These are phyloP conservation scores for Colletotrichum abscissum DNA, from an alignment of 2,329 filamentous ascomycete genomes.

Conservation along the genomic window DNA sequence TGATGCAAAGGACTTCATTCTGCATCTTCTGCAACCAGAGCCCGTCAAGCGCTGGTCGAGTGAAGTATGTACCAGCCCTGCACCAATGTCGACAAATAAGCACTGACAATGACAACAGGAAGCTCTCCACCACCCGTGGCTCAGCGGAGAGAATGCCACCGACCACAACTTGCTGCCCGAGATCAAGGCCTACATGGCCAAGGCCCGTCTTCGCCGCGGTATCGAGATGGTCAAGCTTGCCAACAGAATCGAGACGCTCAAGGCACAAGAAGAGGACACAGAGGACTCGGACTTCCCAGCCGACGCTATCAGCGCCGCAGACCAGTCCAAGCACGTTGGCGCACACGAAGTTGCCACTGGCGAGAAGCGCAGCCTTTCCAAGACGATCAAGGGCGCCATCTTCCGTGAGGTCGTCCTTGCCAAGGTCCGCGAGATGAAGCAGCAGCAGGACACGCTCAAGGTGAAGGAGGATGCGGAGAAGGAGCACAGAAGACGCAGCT, in stretches of 20 bases:
- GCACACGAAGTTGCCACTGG: slow-evolving; percentile 26
- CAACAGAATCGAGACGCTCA: slow-evolving; percentile 94
- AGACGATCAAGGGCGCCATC: slow-evolving; percentile 74
- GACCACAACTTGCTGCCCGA: slow-evolving; percentile 98
- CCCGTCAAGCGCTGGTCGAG: slow-evolving; percentile 83
- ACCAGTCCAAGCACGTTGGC: slow-evolving; percentile 46
- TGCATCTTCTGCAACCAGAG: slow-evolving; percentile 80
- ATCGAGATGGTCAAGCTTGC: slow-evolving; percentile 97
- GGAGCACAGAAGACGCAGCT: slow-evolving; percentile 54
- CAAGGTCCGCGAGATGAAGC: slow-evolving; percentile 93
- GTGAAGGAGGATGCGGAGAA: slow-evolving; percentile 69
- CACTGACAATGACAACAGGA: slow-evolving; percentile 57
- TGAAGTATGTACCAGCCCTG: slow-evolving; percentile 62
- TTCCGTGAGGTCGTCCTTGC: slow-evolving; percentile 95
- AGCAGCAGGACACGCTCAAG: slow-evolving; percentile 81
- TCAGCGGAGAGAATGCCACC: slow-evolving; percentile 89
- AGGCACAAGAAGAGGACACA: slow-evolving; percentile 87
- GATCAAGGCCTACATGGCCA: slow-evolving; percentile 93
- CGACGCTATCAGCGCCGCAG: slow-evolving; percentile 68
- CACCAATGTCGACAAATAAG: background rate
- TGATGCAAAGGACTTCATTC: slow-evolving; percentile 96
- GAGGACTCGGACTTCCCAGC: slow-evolving; percentile 80
- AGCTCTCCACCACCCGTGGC: slow-evolving; percentile 86
- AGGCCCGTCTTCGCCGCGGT: slow-evolving; percentile 89
- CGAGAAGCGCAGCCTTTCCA: slow-evolving; percentile 56